Conservation (phyloP, 768 basidiomycete genomes). For the Exidia glandulosa region DNA sequence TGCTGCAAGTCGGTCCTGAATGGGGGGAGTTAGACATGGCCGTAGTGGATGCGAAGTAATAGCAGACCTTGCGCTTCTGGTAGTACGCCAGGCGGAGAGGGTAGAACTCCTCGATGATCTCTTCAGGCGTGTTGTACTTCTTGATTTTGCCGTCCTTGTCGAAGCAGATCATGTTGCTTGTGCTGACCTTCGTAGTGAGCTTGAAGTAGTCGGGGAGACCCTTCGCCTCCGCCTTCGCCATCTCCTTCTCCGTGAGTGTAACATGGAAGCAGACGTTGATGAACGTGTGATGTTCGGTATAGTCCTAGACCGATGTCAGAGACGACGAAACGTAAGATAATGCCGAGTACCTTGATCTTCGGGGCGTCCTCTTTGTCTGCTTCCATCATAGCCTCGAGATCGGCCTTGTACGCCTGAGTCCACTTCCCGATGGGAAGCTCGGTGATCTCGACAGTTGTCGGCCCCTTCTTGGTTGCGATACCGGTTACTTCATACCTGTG, state of each 20-base stretch:
- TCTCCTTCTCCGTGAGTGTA: constrained; percentile 65
- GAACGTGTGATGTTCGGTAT: constrained; percentile 93
- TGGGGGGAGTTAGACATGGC: neutral
- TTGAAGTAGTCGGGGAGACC: constrained; percentile 90
- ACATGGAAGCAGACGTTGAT: constrained; percentile 82
- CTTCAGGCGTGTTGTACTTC: constrained; percentile 81
- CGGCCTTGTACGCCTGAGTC: constrained; percentile 89
- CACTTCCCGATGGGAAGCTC: constrained; percentile 93
- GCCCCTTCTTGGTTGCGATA: constrained; percentile 60
- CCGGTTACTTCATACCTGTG: constrained; percentile 82
- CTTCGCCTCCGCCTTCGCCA: constrained; percentile 81
- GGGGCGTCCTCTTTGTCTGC: constrained; percentile 72
- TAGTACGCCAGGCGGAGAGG: constrained; percentile 81
- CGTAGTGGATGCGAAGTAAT: neutral
- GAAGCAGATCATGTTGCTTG: constrained; percentile 98
- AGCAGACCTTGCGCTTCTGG: constrained; percentile 82
- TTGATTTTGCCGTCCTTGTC: constrained; percentile 94
- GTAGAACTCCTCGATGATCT: constrained; percentile 90
- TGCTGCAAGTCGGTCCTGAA: constrained; percentile 74
- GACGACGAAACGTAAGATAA: neutral
- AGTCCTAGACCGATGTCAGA: constrained; percentile 50
- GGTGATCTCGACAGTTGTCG: constrained; percentile 87
- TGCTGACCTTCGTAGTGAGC: constrained; percentile 70
- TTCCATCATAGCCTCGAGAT: constrained; percentile 73
- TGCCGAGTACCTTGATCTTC: constrained; percentile 50